phyloP scores from a whole-genome alignment of 225 moss, liverwort and hornwort genomes.

The Marchantia paleacea region DNA sequence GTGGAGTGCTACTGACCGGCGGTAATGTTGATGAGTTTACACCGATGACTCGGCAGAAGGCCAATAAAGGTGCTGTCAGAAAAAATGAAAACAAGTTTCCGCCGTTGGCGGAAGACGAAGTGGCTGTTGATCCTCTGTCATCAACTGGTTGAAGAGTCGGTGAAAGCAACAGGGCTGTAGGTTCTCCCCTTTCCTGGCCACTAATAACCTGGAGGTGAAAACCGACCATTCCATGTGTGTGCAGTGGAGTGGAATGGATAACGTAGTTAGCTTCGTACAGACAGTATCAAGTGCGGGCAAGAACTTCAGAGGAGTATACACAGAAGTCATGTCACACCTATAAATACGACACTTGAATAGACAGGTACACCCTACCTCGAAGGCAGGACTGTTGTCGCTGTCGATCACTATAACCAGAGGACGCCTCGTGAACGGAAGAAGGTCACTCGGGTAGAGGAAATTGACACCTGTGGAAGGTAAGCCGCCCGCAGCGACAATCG shows the following conservation, averaged over 20 bases:
- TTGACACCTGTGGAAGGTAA: conserved; percentile 52
- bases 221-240: background rate
- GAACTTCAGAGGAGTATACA: background rate
- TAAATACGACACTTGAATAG: background rate
- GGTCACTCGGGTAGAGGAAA: conserved; percentile 87
- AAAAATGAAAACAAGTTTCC: conserved; percentile 95
- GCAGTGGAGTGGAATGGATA: background rate
- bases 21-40: conserved; percentile 52
- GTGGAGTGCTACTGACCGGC: conserved; percentile 44
- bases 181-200: conserved; percentile 89
- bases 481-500: too few relatives aligned
- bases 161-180: conserved; percentile 73
- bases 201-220: conserved; percentile 54
- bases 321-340: background rate
- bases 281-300: background rate
- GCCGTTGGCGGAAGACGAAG: conserved; percentile 53
- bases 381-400: conserved; percentile 86
- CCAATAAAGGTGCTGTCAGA: conserved; percentile 83
- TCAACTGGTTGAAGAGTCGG: conserved; percentile 67
- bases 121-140: conserved; percentile 55
- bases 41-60: conserved; percentile 78
- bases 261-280: background rate
- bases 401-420: conserved; percentile 89
- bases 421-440: conserved; percentile 93
- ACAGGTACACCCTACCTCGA: conserved; percentile 55